A percentile compares a stretch with the other conserved stretches of the same genome.
Evolutionary conservation across 2,329 filamentous ascomycete species (phyloP).

Genomic region (Orbilia ellipsospora): DNA sequence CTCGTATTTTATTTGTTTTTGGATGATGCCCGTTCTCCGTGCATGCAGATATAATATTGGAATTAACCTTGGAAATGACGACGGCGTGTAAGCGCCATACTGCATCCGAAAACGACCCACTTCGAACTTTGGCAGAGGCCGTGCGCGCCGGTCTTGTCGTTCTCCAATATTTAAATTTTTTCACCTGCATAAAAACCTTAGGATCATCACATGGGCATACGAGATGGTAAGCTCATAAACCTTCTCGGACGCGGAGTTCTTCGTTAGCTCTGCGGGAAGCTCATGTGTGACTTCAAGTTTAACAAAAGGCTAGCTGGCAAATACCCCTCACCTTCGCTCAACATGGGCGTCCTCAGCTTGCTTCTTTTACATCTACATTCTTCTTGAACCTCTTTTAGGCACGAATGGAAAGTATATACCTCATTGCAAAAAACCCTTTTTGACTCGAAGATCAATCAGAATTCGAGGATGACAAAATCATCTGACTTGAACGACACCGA

Average conservation of each 20-base stretch:
- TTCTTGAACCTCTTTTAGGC: background rate
- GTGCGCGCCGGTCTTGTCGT: slow-evolving; percentile 52
- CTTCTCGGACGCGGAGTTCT: slow-evolving; percentile 26
- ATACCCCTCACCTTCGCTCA: slow-evolving; percentile 6
- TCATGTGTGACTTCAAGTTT: slow-evolving; percentile 44
- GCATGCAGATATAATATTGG: background rate
- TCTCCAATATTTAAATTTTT: background rate
- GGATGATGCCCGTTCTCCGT: too few relatives aligned
- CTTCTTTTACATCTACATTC: too few relatives aligned
- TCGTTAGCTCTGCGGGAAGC: slow-evolving; percentile 27
- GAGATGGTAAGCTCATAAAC: slow-evolving; percentile 22
- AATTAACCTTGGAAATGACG: slow-evolving; percentile 40
- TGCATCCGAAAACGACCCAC: slow-evolving; percentile 50
- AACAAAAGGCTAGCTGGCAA: slow-evolving; percentile 43
- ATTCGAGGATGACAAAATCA: slow-evolving; percentile 41
- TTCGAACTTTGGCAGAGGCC: slow-evolving; percentile 49
- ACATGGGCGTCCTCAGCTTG: background rate
- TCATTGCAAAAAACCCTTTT: slow-evolving; percentile 20
- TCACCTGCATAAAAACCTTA: slow-evolving; percentile 31
- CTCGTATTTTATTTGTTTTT: too few relatives aligned
- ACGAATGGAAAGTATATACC: slow-evolving; percentile 36
- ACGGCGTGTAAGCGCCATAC: slow-evolving; percentile 56
- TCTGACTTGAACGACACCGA: slow-evolving; percentile 55
- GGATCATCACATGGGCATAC: slow-evolving; percentile 53
- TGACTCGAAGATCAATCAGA: slow-evolving; percentile 39